These are phyloP conservation scores for Pythium monospermum DNA, from an alignment of 352 stramenopile genomes.

Conservation along the genomic window DNA sequence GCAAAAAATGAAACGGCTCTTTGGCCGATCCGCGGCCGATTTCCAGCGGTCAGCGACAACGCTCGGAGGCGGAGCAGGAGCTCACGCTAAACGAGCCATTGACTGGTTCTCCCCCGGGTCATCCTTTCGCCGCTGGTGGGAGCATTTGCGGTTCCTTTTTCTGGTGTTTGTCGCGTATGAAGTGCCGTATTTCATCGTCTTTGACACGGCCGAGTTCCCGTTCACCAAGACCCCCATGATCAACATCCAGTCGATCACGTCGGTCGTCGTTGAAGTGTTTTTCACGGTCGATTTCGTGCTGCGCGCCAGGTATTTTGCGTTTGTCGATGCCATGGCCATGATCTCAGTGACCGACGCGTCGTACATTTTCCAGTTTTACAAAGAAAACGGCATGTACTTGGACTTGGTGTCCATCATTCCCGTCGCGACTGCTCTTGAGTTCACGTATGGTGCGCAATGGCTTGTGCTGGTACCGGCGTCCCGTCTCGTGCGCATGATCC, in stretches of 20 bases:
- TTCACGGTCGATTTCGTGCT: constrained; percentile 54
- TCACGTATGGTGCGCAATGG: constrained; percentile 20
- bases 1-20: constrained; percentile 76
- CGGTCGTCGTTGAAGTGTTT: constrained; percentile 48
- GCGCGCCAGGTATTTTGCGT: constrained; percentile 53
- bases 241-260: constrained; percentile 47
- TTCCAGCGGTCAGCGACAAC: constrained; percentile 1
- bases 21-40: constrained; percentile 34
- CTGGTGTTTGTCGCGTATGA: constrained; percentile 60
- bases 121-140: constrained; percentile 53
- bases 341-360: constrained; percentile 54
- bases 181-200: constrained; percentile 63
- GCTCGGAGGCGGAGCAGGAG: not conserved
- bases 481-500: constrained; percentile 43
- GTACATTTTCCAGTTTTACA: constrained; percentile 69
- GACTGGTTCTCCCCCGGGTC: constrained; percentile 49
- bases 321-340: constrained; percentile 55
- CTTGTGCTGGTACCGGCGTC: constrained; percentile 33
- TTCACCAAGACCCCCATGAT: constrained; percentile 32
- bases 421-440: constrained; percentile 47
- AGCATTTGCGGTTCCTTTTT: constrained; percentile 38
- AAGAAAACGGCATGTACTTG: constrained; percentile 39
- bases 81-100: not conserved
- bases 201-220: constrained; percentile 51
- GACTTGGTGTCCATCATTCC: constrained; percentile 60